Evolutionary conservation across 2,329 filamentous ascomycete species (phyloP).

Genomic region (Penicillium corylophilum): DNA sequence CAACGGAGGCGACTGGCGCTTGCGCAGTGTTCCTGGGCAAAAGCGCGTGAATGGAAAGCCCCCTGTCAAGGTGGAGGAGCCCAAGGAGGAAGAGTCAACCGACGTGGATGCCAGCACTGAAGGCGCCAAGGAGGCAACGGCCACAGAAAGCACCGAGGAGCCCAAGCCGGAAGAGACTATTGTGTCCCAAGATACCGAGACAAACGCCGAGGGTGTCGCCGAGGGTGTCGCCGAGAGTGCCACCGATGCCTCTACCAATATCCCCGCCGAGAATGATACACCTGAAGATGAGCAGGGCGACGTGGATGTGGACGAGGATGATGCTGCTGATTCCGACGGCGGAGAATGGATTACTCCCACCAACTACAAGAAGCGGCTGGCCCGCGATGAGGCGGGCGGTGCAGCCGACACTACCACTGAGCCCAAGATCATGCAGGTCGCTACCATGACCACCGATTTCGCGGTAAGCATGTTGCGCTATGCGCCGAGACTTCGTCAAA

Average conservation of each 20-base stretch:
- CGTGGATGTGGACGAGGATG: slow-evolving; percentile 19
- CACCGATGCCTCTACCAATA: slow-evolving; percentile 20
- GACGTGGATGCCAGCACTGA: slow-evolving; percentile 32
- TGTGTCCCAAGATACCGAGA: slow-evolving; percentile 5
- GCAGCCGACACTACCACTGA: slow-evolving; percentile 52
- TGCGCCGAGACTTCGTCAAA: not conserved
- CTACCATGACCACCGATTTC: slow-evolving; percentile 92
- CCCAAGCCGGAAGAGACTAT: slow-evolving; percentile 22
- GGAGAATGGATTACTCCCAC: slow-evolving; percentile 93
- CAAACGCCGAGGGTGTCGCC: slow-evolving; percentile 12
- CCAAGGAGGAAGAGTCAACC: slow-evolving; percentile 29
- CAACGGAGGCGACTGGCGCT: slow-evolving; percentile 83
- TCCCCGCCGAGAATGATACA: slow-evolving; percentile 20
- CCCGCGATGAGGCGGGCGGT: slow-evolving; percentile 57
- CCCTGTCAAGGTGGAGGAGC: slow-evolving; percentile 46
- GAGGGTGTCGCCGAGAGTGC: slow-evolving; percentile 9
- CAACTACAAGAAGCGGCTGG: slow-evolving; percentile 83
- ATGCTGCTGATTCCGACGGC: slow-evolving; percentile 47
- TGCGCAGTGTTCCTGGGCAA: slow-evolving; percentile 76
- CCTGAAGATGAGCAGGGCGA: slow-evolving; percentile 30
- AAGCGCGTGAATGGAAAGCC: slow-evolving; percentile 72
- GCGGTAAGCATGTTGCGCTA: slow-evolving; percentile 62
- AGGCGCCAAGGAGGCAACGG: slow-evolving; percentile 25
- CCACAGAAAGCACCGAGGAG: slow-evolving; percentile 29
- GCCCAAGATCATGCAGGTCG: slow-evolving; percentile 72